A percentile compares a stretch with the other conserved stretches of the same genome.
These are phyloP conservation scores for Sporothrix pallida DNA, from an alignment of 2,329 filamentous ascomycete species.

Conservation along the genomic window DNA sequence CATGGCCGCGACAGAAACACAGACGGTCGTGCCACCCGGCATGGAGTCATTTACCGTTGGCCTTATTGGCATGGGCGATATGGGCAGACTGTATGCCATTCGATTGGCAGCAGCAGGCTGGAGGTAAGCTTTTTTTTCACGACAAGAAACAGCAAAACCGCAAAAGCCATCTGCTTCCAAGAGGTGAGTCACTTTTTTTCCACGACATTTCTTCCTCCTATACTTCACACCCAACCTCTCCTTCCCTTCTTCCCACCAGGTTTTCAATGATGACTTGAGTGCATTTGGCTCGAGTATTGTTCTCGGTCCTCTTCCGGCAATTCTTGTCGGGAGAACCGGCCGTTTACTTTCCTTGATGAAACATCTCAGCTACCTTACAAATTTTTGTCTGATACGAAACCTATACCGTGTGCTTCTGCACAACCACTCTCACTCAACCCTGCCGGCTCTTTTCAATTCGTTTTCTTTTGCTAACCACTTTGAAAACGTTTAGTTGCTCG, in stretches of 20 bases:
- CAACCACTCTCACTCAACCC: neutral
- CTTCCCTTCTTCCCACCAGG: neutral
- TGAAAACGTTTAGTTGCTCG: neutral
- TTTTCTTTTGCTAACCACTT: conserved; percentile 11
- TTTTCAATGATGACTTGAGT: conserved; percentile 96
- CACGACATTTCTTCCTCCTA: conserved; percentile 3
- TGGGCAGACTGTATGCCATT: conserved; percentile 98
- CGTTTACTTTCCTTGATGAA: conserved; percentile 91
- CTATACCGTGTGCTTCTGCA: conserved; percentile 29
- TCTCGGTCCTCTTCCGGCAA: conserved; percentile 67
- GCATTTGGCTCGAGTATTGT: conserved; percentile 99
- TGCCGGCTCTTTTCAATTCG: neutral
- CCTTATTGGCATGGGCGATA: conserved; percentile 98
- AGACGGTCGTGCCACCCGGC: conserved; percentile 31
- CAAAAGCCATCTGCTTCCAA: neutral
- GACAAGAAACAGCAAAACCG: conserved; percentile 19
- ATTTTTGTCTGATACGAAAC: conserved; percentile 77
- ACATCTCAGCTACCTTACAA: conserved; percentile 95
- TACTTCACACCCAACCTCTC: neutral
- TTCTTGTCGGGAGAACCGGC: conserved; percentile 71
- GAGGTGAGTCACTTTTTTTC: conserved; percentile 25
- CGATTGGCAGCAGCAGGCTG: conserved; percentile 89
- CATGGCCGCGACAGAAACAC: conserved; percentile 30
- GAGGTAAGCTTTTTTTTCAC: conserved; percentile 69
- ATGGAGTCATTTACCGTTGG: conserved; percentile 80